A percentile compares a stretch with the other conserved stretches of the same genome.
These are phyloP conservation scores for Stachybotrys echinatus DNA, from an alignment of 2,329 filamentous ascomycete species.

Conservation along the genomic window DNA sequence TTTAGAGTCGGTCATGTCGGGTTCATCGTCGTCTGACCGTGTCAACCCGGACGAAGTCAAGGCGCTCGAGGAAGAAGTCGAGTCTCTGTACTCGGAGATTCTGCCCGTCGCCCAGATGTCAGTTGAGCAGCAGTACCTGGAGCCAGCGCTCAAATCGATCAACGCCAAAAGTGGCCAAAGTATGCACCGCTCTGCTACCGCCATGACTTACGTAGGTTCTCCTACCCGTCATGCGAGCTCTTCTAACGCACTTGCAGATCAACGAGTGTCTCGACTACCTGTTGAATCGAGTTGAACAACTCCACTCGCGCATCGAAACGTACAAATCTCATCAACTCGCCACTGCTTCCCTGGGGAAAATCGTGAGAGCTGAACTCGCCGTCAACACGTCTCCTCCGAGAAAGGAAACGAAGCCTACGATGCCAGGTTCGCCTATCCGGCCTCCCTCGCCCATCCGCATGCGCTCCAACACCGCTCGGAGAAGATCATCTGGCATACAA, in stretches of 20 bases:
- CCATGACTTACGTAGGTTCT: conserved; percentile 44
- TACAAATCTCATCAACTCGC: conserved; percentile 41
- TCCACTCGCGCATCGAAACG: conserved; percentile 36
- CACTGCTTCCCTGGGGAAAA: conserved; percentile 30
- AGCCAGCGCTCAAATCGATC: conserved; percentile 49
- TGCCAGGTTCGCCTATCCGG: conserved; percentile 28
- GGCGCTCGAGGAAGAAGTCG: conserved; percentile 57
- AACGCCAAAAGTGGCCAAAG: conserved; percentile 37
- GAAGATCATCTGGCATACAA: conserved; percentile 30
- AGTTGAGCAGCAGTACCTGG: conserved; percentile 60
- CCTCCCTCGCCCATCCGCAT: conserved; percentile 28
- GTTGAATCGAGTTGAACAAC: conserved; percentile 36
- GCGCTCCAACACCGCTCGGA: conserved; percentile 22
- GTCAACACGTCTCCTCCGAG: conserved; percentile 12
- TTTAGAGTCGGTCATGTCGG: conserved; percentile 35
- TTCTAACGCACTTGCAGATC: conserved; percentile 32
- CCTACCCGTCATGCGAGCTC: fast-evolving
- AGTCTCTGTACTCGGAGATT: conserved; percentile 65
- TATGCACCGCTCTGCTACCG: conserved; percentile 37
- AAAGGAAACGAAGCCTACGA: conserved; percentile 13
- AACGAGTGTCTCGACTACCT: conserved; percentile 47
- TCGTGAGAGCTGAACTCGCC: conserved; percentile 39
- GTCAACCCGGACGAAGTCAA: conserved; percentile 35
- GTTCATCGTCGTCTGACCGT: conserved; percentile 15
- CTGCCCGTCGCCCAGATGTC: conserved; percentile 67